These are phyloP conservation scores for Chrysoporthe austroafricana DNA, from an alignment of 2,329 filamentous ascomycete species.

Conservation along the genomic window DNA sequence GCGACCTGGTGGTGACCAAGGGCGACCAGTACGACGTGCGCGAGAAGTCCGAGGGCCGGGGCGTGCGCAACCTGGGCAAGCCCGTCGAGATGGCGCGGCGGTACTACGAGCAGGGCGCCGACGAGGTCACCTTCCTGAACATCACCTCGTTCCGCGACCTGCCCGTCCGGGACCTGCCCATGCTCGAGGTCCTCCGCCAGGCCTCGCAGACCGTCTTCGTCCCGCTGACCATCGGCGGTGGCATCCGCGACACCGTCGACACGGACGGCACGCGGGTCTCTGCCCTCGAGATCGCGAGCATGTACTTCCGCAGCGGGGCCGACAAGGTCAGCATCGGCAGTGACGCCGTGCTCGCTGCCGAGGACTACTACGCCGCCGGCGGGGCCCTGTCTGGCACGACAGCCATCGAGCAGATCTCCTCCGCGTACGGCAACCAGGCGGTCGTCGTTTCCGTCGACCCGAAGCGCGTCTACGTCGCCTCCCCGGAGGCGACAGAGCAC, in stretches of 20 bases:
- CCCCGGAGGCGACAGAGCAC: conserved; percentile 55
- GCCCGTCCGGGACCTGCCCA: conserved; percentile 87
- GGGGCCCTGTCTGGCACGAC: conserved; percentile 76
- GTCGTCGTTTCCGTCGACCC: conserved; percentile 96
- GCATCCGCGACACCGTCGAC: conserved; percentile 91
- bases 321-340: conserved; percentile 98
- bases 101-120: conserved; percentile 96
- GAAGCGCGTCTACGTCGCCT: conserved; percentile 81
- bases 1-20: conserved; percentile 96
- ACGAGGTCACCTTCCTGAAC: conserved; percentile 97
- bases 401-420: conserved; percentile 92
- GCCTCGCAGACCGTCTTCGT: conserved; percentile 94
- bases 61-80: conserved; percentile 91
- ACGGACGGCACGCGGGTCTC: conserved; percentile 84
- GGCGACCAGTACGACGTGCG: conserved; percentile 98
- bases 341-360: conserved; percentile 89
- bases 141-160: conserved; percentile 98
- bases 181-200: conserved; percentile 89
- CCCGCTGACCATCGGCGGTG: conserved; percentile 91
- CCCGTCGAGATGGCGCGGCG: conserved; percentile 90
- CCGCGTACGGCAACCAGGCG: conserved; percentile 93
- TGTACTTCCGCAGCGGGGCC: conserved; percentile 97
- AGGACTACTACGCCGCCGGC: conserved; percentile 80
- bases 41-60: conserved; percentile 70
- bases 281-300: conserved; percentile 87